Evolutionary conservation across 2,329 filamentous ascomycete species (phyloP).

Genomic region (Alternaria metachromatica): DNA sequence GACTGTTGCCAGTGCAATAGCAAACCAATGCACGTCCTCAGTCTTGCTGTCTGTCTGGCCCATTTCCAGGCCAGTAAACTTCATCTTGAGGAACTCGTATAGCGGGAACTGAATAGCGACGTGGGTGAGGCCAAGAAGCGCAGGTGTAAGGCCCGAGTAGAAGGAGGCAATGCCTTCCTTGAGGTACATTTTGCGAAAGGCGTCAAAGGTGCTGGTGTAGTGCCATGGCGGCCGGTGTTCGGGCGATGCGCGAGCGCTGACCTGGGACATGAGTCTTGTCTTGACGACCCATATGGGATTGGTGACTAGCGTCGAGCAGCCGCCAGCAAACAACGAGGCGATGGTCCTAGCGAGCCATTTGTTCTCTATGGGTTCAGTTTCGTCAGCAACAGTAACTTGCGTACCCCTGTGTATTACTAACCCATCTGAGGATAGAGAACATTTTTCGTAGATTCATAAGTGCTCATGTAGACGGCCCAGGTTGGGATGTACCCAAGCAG

Average conservation of each 20-base stretch:
- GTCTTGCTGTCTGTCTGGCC: slow-evolving; percentile 67
- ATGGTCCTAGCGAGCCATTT: slow-evolving; percentile 81
- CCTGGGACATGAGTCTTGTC: slow-evolving; percentile 96
- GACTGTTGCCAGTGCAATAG: slow-evolving; percentile 86
- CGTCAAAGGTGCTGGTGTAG: slow-evolving; percentile 87
- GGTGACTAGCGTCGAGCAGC: slow-evolving; percentile 89
- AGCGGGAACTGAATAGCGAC: slow-evolving; percentile 97
- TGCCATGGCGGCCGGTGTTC: slow-evolving; percentile 79
- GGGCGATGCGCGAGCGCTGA: slow-evolving; percentile 62
- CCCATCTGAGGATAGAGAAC: slow-evolving; percentile 71
- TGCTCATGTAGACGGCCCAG: slow-evolving; percentile 97
- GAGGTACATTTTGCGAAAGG: slow-evolving; percentile 93
- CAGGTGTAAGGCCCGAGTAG: slow-evolving; percentile 92
- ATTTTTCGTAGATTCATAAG: slow-evolving; percentile 89
- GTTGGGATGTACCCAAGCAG: slow-evolving; percentile 94
- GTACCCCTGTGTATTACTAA: slow-evolving; percentile 23
- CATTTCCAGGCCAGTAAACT: slow-evolving; percentile 89
- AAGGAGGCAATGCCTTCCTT: slow-evolving; percentile 89
- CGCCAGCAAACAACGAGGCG: slow-evolving; percentile 89
- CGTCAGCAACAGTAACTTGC: slow-evolving; percentile 16
- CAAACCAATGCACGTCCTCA: slow-evolving; percentile 75
- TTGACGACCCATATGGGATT: slow-evolving; percentile 99
- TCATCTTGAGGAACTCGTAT: slow-evolving; percentile 91
- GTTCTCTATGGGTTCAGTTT: slow-evolving; percentile 60
- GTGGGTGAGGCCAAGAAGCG: slow-evolving; percentile 88